phyloP scores from a whole-genome alignment of 1,284 basidiomycete species.

The Moesziomyces parantarcticus region DNA sequence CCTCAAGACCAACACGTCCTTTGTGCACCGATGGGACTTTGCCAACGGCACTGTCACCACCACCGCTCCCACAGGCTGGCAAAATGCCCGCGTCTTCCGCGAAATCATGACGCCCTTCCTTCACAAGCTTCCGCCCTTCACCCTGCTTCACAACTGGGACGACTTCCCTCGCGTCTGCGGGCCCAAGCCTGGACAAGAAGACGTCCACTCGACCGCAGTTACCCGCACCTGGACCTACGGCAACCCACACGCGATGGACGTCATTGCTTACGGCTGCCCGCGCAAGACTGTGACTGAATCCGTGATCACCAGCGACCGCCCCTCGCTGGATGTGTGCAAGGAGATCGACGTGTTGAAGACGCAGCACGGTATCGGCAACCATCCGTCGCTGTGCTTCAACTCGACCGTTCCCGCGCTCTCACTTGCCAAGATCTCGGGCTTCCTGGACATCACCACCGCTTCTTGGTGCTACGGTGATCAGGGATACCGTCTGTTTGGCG shows the following conservation, averaged over 20 bases:
- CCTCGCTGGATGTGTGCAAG: constrained; percentile 25
- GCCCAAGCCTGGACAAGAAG: constrained; percentile 8
- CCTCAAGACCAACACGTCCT: background rate
- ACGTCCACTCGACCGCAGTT: constrained; percentile 3
- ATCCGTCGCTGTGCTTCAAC: constrained; percentile 14
- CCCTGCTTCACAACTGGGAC: constrained; percentile 27
- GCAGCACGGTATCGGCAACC: constrained; percentile 17
- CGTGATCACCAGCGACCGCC: constrained; percentile 17
- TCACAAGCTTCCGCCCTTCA: constrained; percentile 21
- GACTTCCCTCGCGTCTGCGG: constrained; percentile 24
- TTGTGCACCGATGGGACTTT: constrained; percentile 21
- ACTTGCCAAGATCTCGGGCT: constrained; percentile 14
- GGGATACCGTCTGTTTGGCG: constrained; percentile 14
- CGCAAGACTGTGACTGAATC: constrained; percentile 10
- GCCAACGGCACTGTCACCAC: constrained; percentile 13
- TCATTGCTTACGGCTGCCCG: constrained; percentile 17
- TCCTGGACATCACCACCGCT: constrained; percentile 30
- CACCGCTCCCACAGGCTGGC: constrained; percentile 2
- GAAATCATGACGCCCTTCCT: constrained; percentile 27
- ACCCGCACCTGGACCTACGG: background rate
- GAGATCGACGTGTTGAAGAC: constrained; percentile 11
- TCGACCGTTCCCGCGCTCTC: constrained; percentile 22
- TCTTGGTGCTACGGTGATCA: constrained; percentile 28
- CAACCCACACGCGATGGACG: background rate
- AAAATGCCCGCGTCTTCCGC: background rate